Evolutionary conservation across 441 rosid species (phyloP).

Genomic region (Isatis lusitanica): DNA sequence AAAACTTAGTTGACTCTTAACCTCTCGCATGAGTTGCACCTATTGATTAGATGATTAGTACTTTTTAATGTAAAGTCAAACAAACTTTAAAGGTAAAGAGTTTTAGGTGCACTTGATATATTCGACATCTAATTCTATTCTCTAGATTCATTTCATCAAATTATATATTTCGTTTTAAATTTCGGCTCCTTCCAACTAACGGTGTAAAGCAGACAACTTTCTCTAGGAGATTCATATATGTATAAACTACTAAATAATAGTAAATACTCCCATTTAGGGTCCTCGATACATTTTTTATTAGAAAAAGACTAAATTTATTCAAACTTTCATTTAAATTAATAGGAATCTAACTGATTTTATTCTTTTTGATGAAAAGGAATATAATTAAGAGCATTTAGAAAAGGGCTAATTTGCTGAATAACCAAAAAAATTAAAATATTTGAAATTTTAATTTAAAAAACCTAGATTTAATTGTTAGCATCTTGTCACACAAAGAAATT

Average conservation of each 20-base stretch:
- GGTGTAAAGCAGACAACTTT: neutral
- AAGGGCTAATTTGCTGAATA: no score
- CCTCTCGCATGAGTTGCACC: neutral
- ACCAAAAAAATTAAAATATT: no score
- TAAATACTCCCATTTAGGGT: neutral
- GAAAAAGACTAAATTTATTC: no score
- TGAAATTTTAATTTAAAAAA: no score
- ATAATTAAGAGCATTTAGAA: no score
- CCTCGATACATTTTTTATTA: neutral
- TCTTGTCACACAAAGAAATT: no score
- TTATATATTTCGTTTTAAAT: neutral
- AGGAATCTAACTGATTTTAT: no score
- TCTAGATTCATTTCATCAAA: neutral
- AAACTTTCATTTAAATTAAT: no score
- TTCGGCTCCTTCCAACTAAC: neutral
- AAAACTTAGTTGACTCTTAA: constrained; percentile 3
- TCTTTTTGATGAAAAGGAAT: no score
- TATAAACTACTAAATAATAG: neutral
- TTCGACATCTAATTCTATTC: neutral
- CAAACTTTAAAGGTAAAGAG: neutral
- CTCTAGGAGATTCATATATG: neutral
- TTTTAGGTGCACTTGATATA: constrained; percentile 4
- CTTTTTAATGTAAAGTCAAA: constrained; percentile 6
- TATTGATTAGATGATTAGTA: neutral
- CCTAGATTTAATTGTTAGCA: no score